Conservation (phyloP, 1,139 yeast species). For the Candida sanyaensis region DNA sequence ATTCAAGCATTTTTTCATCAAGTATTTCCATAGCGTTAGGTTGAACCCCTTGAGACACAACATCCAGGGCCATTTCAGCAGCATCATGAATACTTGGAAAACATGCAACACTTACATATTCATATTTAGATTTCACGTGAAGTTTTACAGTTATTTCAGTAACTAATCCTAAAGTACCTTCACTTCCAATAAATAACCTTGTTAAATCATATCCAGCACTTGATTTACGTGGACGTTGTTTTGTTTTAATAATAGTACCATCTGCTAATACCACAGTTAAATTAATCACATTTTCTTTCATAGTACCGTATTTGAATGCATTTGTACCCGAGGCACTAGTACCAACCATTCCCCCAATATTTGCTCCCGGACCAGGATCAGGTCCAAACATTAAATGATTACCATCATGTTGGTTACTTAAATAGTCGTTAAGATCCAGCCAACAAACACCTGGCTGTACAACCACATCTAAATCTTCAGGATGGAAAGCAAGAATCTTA, state of each 20-base stretch:
- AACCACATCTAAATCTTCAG: slow-evolving; percentile 44
- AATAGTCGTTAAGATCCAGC: slow-evolving; percentile 43
- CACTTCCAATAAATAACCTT: slow-evolving; percentile 45
- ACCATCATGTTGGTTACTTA: slow-evolving; percentile 27
- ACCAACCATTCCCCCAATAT: slow-evolving; percentile 45
- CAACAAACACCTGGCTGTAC: slow-evolving; percentile 50
- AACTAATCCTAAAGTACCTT: slow-evolving; percentile 46
- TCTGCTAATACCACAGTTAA: slow-evolving; percentile 49
- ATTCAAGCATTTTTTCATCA: slow-evolving; percentile 38
- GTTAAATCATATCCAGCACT: slow-evolving; percentile 49
- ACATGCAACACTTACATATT: slow-evolving; percentile 39
- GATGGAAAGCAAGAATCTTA: slow-evolving; percentile 34
- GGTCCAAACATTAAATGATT: slow-evolving; percentile 43
- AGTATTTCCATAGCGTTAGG: slow-evolving; percentile 45
- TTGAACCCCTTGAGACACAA: slow-evolving; percentile 40
- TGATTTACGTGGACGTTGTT: slow-evolving; percentile 44
- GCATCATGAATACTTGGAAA: slow-evolving; percentile 45
- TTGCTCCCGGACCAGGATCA: slow-evolving; percentile 54
- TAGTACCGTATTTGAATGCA: slow-evolving; percentile 46
- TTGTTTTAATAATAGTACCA: slow-evolving; percentile 43
- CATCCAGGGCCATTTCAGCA: slow-evolving; percentile 37
- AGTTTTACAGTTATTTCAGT: slow-evolving; percentile 45
- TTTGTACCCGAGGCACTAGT: slow-evolving; percentile 48
- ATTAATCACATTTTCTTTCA: slow-evolving; percentile 48
- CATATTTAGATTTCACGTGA: slow-evolving; percentile 37